A percentile compares a stretch with the other conserved stretches of the same genome.
Conservation (phyloP, 2,329 filamentous ascomycete species). For the Ceratocystis cacaofunesta region DNA sequence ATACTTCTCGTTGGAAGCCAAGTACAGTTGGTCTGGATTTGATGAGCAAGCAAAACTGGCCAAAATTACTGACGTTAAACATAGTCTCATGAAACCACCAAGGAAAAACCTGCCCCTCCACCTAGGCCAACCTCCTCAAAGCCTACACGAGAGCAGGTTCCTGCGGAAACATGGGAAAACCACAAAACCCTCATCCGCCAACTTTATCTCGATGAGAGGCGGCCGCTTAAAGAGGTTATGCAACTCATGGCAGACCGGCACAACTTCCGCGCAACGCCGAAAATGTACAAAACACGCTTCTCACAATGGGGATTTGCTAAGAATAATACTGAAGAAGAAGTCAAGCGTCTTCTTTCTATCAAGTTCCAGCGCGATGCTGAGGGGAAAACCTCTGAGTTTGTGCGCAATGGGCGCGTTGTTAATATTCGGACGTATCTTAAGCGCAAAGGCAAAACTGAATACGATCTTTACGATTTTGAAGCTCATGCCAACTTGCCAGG, state of each 20-base stretch:
- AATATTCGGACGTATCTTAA: slow-evolving; percentile 38
- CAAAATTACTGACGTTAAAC: not conserved
- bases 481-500: slow-evolving; percentile 29
- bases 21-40: not conserved
- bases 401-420: slow-evolving; percentile 37
- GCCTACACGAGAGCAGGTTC: slow-evolving; percentile 29
- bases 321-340: slow-evolving; percentile 40
- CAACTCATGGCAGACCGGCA: slow-evolving; percentile 35
- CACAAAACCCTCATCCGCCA: slow-evolving; percentile 32
- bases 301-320: slow-evolving; percentile 41
- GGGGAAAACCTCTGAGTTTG: slow-evolving; percentile 38
- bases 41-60: not conserved
- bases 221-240: slow-evolving; percentile 39
- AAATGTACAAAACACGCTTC: slow-evolving; percentile 43
- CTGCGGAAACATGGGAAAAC: slow-evolving; percentile 33
- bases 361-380: slow-evolving; percentile 39
- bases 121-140: slow-evolving; percentile 11
- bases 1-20: not conserved
- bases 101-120: slow-evolving; percentile 11
- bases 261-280: slow-evolving; percentile 36
- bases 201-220: slow-evolving; percentile 35
- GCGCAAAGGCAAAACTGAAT: slow-evolving; percentile 38
- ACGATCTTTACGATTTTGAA: slow-evolving; percentile 35
- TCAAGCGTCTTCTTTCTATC: slow-evolving; percentile 35
- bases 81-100: not conserved